Percentiles rank a stretch among this genome's conserved stretches.
phyloP scores from a whole-genome alignment of 805 yeast genomes.

The Candida germanica region DNA sequence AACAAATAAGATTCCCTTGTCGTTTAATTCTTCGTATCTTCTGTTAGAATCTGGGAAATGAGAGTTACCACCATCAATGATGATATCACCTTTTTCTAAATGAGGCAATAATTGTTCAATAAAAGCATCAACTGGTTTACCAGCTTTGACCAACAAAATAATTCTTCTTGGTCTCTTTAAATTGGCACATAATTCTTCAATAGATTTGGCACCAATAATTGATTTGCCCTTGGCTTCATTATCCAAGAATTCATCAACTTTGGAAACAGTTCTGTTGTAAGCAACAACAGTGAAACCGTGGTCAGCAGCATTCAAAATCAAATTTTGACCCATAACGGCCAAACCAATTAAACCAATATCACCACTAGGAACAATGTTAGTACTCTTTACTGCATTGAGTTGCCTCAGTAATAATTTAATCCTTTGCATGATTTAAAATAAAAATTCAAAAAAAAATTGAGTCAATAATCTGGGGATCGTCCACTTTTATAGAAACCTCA shows the following conservation, averaged over 20 bases:
- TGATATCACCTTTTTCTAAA: constrained; percentile 95
- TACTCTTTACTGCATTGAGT: constrained; percentile 1
- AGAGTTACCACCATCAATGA: constrained; percentile 99
- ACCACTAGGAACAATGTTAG: constrained; percentile 47
- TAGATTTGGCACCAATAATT: constrained; percentile 91
- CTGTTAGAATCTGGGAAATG: constrained; percentile 99
- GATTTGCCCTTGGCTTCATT: constrained; percentile 98
- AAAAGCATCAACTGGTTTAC: constrained; percentile 89
- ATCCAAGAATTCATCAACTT: constrained; percentile 89
- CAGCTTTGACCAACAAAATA: constrained; percentile 93
- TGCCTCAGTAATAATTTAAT: neutral
- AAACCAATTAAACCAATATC: constrained; percentile 98
- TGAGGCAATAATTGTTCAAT: constrained; percentile 84
- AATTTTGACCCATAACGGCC: constrained; percentile 99
- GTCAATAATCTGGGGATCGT: neutral
- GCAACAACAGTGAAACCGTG: constrained; percentile 98
- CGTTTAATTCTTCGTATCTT: constrained; percentile 85
- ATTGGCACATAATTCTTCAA: constrained; percentile 81
- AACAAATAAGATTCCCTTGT: constrained; percentile 85
- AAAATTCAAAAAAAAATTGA: neutral
- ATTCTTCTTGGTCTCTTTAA: constrained; percentile 97
- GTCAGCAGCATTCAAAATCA: constrained; percentile 96
- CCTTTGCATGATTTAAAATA: neutral
- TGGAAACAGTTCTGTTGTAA: constrained; percentile 94
- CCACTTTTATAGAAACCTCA: neutral